Percentiles rank a stretch among this genome's conserved stretches.
These are phyloP conservation scores for Pichia manshurica DNA, from an alignment of 805 yeast genomes.

Conservation along the genomic window DNA sequence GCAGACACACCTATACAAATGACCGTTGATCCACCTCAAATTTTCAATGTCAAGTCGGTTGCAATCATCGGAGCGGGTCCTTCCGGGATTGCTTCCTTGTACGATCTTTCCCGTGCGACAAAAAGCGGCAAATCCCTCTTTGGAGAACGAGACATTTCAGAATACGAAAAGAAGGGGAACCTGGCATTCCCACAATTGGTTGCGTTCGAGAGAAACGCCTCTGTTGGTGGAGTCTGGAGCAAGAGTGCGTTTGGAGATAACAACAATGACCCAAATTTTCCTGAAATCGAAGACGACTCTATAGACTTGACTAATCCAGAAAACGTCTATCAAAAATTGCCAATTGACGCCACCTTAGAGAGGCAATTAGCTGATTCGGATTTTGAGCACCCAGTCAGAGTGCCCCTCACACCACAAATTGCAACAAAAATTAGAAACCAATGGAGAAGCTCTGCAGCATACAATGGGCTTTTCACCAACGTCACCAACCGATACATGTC, in stretches of 20 bases:
- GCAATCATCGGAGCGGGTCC: constrained; percentile 44
- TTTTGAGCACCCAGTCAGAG: constrained; percentile 30
- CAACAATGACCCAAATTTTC: constrained; percentile 21
- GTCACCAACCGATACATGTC: constrained; percentile 36
- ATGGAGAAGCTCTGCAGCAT: constrained; percentile 38
- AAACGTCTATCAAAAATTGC: constrained; percentile 10
- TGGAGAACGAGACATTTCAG: constrained; percentile 12
- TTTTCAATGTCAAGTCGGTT: constrained; percentile 17
- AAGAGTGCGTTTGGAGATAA: constrained; percentile 12
- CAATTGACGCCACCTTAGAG: constrained; percentile 13
- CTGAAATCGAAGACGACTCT: constrained; percentile 10
- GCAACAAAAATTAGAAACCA: constrained; percentile 17
- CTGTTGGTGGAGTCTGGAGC: constrained; percentile 41
- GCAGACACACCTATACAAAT: neutral
- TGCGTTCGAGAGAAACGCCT: constrained; percentile 35
- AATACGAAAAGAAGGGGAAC: constrained; percentile 10
- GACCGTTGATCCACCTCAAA: constrained; percentile 5
- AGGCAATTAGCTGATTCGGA: constrained; percentile 24
- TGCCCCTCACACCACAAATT: neutral
- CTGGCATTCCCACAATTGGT: constrained; percentile 31
- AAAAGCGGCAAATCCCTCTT: constrained; percentile 26
- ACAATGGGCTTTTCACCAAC: constrained; percentile 37
- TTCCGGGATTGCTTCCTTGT: constrained; percentile 33
- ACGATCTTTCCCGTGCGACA: constrained; percentile 30
- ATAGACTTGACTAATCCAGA: constrained; percentile 9